Conservation (phyloP, 2,329 filamentous ascomycete genomes). For the Arthrobotrys sphaeroides region DNA sequence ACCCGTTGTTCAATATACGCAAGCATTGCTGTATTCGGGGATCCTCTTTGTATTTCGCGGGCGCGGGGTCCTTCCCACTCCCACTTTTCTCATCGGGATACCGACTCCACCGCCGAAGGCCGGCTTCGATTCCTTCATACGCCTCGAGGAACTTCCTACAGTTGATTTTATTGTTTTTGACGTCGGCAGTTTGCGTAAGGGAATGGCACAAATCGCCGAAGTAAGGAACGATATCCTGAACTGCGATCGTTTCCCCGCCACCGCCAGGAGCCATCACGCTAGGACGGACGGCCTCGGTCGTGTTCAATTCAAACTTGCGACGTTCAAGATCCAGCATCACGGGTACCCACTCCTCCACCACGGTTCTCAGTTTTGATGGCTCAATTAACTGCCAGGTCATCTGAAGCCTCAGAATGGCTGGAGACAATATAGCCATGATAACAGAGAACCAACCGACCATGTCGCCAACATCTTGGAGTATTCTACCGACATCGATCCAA, state of each 20-base stretch:
- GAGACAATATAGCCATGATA: conserved; percentile 58
- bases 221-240: conserved; percentile 58
- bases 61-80: conserved; percentile 28
- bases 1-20: conserved; percentile 52
- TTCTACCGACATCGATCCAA: conserved; percentile 57
- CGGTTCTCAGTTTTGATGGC: conserved; percentile 53
- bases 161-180: conserved; percentile 56
- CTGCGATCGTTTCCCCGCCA: conserved; percentile 55
- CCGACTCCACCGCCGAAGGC: conserved; percentile 56
- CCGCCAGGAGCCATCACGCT: conserved; percentile 57
- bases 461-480: conserved; percentile 57
- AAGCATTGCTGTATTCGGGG: conserved; percentile 55
- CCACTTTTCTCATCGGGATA: conserved; percentile 47
- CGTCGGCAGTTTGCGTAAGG: conserved; percentile 56
- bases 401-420: conserved; percentile 57
- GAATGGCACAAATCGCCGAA: conserved; percentile 58
- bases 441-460: conserved; percentile 59
- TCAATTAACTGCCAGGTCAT: conserved; percentile 58
- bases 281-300: conserved; percentile 54
- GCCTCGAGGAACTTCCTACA: conserved; percentile 56
- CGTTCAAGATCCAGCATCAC: conserved; percentile 58
- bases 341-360: conserved; percentile 56
- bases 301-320: conserved; percentile 56
- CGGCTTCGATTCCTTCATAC: conserved; percentile 55
- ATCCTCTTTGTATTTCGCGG: conserved; percentile 50